Percentiles rank a stretch among this genome's conserved stretches.
Evolutionary conservation across 768 basidiomycete genomes (phyloP).

Genomic region (Xerocomellus dryophilus): DNA sequence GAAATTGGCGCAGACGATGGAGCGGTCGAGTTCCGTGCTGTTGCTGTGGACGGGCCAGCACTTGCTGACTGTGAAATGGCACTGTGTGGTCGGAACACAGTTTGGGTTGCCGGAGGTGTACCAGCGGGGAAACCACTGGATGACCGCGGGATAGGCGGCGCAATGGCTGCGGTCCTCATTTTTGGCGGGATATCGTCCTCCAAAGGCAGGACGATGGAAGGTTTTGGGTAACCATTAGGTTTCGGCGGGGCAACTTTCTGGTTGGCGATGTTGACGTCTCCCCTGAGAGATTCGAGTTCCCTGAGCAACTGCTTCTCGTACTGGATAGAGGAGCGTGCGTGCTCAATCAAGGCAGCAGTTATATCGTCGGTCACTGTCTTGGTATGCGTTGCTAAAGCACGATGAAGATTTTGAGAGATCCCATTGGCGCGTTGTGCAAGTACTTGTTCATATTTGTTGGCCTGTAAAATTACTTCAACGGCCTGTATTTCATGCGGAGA

Average conservation of each 20-base stretch:
- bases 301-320: conserved; percentile 86
- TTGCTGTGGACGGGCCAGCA: conserved; percentile 51
- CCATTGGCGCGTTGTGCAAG: conserved; percentile 85
- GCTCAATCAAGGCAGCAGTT: conserved; percentile 85
- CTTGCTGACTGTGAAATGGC: conserved; percentile 48
- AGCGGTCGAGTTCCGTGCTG: conserved; percentile 17
- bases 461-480: conserved; percentile 45
- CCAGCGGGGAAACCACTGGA: conserved; percentile 20
- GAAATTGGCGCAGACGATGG: conserved; percentile 32
- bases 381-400: conserved; percentile 80
- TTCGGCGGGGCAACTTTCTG: conserved; percentile 51
- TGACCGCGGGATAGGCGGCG: conserved; percentile 22
- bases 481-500: conserved; percentile 1
- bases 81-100: conserved; percentile 28
- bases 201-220: conserved; percentile 56
- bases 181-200: conserved; percentile 53
- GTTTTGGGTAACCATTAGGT: conserved; percentile 54
- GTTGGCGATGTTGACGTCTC: conserved; percentile 68
- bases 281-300: conserved; percentile 81
- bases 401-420: conserved; percentile 91
- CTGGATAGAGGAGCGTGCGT: conserved; percentile 87
- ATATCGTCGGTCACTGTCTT: conserved; percentile 88
- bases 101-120: conserved; percentile 17
- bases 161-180: conserved; percentile 16
- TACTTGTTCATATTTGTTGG: conserved; percentile 83